These are phyloP conservation scores for Bothia castanella DNA, from an alignment of 1,284 basidiomycete genomes.

Conservation along the genomic window DNA sequence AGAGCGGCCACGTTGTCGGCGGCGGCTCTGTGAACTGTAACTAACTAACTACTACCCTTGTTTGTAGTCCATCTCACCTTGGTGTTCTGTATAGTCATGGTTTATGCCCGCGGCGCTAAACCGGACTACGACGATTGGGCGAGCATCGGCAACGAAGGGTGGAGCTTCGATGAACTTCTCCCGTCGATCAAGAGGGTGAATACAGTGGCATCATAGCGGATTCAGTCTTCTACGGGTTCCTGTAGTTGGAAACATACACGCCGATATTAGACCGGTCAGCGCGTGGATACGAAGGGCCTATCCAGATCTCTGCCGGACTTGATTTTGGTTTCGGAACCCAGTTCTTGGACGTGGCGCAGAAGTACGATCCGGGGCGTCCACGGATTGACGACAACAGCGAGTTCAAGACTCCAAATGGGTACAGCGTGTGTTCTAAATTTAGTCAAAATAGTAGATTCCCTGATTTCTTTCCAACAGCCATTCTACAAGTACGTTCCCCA, in stretches of 20 bases:
- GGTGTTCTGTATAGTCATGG: constrained; percentile 37
- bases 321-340: constrained; percentile 38
- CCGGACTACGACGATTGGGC: constrained; percentile 62
- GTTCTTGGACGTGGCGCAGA: constrained; percentile 41
- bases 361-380: constrained; percentile 24
- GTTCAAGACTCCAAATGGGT: constrained; percentile 28
- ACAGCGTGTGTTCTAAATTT: constrained; percentile 36
- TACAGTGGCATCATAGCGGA: not conserved
- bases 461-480: no score
- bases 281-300: constrained; percentile 50
- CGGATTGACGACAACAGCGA: constrained; percentile 41
- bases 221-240: not conserved
- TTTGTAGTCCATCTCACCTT: not conserved
- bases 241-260: constrained; percentile 51
- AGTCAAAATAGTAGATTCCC: no score
- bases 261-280: constrained; percentile 16
- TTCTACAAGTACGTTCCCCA: no score
- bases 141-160: constrained; percentile 48
- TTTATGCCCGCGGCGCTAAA: constrained; percentile 51
- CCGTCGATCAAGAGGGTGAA: constrained; percentile 49
- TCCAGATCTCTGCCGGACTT: constrained; percentile 43
- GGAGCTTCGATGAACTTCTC: constrained; percentile 44
- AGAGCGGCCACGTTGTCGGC: constrained; percentile 13
- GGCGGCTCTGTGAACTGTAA: constrained; percentile 39
- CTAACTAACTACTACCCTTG: constrained; percentile 12